A percentile compares a stretch with the other conserved stretches of the same genome.
These are phyloP conservation scores for Pyrenophora seminiperda DNA, from an alignment of 2,329 filamentous ascomycete species.

Conservation along the genomic window DNA sequence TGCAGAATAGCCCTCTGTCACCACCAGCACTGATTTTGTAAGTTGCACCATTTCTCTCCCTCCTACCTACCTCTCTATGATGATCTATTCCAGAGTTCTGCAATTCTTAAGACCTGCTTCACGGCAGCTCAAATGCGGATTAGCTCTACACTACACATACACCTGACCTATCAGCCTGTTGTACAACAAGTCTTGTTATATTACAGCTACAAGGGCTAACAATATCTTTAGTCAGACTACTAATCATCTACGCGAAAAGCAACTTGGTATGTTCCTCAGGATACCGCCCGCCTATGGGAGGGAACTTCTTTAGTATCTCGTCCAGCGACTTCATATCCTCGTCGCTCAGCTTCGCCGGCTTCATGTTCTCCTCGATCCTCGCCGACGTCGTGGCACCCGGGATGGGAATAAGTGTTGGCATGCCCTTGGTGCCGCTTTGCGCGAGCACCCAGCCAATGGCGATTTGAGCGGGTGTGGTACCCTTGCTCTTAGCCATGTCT, in stretches of 20 bases:
- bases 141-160: constrained; percentile 51
- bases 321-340: constrained; percentile 59
- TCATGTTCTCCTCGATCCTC: constrained; percentile 66
- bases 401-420: constrained; percentile 67
- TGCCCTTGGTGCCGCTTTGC: constrained; percentile 57
- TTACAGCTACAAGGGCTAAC: constrained; percentile 19
- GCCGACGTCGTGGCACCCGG: constrained; percentile 65
- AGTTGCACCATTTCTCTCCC: background rate
- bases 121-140: constrained; percentile 50
- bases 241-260: constrained; percentile 16
- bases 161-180: constrained; percentile 50
- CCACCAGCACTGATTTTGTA: background rate
- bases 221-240: constrained; percentile 1
- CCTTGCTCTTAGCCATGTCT: constrained; percentile 64
- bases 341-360: constrained; percentile 59
- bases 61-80: constrained; percentile 35
- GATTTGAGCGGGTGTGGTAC: constrained; percentile 65
- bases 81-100: constrained; percentile 56
- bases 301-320: constrained; percentile 55
- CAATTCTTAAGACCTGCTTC: constrained; percentile 54
- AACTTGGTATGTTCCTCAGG: constrained; percentile 9
- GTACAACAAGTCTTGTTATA: constrained; percentile 1
- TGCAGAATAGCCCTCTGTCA: too few species aligned
- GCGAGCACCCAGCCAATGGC: constrained; percentile 67
- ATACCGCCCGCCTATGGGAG: constrained; percentile 52